A percentile compares a stretch with the other conserved stretches of the same genome.
These are phyloP conservation scores for Mucor saturninus DNA, from an alignment of 371 early-diverging fungal genomes.

Conservation along the genomic window DNA sequence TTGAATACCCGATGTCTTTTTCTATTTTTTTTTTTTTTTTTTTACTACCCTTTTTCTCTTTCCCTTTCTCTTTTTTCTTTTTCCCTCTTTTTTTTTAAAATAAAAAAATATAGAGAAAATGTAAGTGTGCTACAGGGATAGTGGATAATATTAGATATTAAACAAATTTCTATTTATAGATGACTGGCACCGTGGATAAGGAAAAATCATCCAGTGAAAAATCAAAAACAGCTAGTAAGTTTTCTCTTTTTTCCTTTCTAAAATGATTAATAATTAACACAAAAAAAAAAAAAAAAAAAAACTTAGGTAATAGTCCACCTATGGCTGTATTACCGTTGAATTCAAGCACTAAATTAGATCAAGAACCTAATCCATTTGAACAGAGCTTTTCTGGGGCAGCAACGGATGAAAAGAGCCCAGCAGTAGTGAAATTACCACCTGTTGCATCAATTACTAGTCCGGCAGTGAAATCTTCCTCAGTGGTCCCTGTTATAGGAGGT, in stretches of 20 bases:
- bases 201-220: background rate
- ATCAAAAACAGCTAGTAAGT: background rate
- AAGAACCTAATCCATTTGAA: slow-evolving; percentile 89
- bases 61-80: slow-evolving; percentile 6
- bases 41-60: slow-evolving; percentile 4
- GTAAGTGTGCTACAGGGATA: too few relatives aligned
- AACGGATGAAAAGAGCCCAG: slow-evolving; percentile 18
- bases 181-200: background rate
- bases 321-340: slow-evolving; percentile 48
- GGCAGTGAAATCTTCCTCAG: slow-evolving; percentile 11
- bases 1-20: slow-evolving; percentile 8
- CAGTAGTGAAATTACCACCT: slow-evolving; percentile 39
- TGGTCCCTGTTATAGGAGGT: slow-evolving; percentile 37
- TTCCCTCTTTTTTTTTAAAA: background rate
- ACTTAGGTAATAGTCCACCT: slow-evolving; percentile 21
- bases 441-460: slow-evolving; percentile 52
- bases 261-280: background rate
- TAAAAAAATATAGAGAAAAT: background rate
- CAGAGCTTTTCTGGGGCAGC: slow-evolving; percentile 72
- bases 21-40: slow-evolving; percentile 8
- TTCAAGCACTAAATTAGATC: slow-evolving; percentile 68
- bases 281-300: background rate
- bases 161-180: background rate
- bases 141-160: background rate
- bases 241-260: too few relatives aligned